Evolutionary conservation across 2,329 filamentous ascomycete species (phyloP), one percentile per base, ranked within the genome.

Genomic region (Didymella sp.): DNA sequence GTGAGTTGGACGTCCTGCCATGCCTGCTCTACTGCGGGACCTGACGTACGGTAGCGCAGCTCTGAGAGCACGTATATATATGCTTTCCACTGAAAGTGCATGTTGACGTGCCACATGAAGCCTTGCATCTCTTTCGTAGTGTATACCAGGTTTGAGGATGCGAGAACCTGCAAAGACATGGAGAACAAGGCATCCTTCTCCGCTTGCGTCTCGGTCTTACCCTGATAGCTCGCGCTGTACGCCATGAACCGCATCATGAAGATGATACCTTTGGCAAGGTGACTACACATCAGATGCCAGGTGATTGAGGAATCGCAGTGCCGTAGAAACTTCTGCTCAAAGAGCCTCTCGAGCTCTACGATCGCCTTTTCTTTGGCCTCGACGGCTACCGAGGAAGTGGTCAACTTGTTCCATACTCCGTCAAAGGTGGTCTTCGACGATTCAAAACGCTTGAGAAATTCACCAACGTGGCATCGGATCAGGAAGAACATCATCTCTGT

Each of bases 41-140:
- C 52, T 41, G 61, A n/a, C 2, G 68, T 71, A 12, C 68, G 69
- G 17, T 64, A 59, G 1, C 71, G 65, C 13, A 76, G 61, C 33
- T 73, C 65, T 1, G 62, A 64, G 30, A 84, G 68, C 42, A 84
- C 73, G 62, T 81, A 80, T n/a, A 84, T 78, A 41, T 82, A 76
- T 9, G 81, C 77, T 50, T 84, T 81, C 81, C 81, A 84, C 19
- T 79, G 77, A 65, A 83, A 84, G 35, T 81, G 76, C 25, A 76
- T 70, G 24, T 80, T 74, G 48, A 78, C 71, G 62, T 82, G 78
- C 80, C 80, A 82, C 24, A 72, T 63, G 56, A 77, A 82, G n/a
- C 73, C 71, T 31, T 75, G 72, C 49, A 79, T 69, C 21, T 71
- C 70, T 25, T 72, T 68, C 27, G 76, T 79, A 1, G 71, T 74